Conservation (phyloP, 2,329 filamentous ascomycete genomes). For the Cladophialophora exuberans region DNA sequence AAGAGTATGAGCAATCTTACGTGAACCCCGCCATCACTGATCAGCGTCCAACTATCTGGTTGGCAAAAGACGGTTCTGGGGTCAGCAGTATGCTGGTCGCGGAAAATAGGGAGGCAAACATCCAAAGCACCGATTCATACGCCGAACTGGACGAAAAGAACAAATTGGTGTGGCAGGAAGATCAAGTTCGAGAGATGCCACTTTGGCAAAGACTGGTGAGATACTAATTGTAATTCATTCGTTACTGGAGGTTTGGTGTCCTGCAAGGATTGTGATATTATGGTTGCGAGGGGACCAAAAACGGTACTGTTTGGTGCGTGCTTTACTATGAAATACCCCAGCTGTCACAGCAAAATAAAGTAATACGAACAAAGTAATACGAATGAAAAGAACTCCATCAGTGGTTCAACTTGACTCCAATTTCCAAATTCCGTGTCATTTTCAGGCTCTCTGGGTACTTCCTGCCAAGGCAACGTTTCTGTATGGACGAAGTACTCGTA, state of each 20-base stretch:
- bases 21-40: slow-evolving; percentile 70
- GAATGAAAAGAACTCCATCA: too few species aligned
- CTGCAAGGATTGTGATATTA: too few species aligned
- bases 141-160: slow-evolving; percentile 72
- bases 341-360: too few species aligned
- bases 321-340: background rate
- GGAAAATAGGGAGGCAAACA: slow-evolving; percentile 67
- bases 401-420: too few species aligned
- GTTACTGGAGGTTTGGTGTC: background rate
- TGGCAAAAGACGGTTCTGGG: slow-evolving; percentile 74
- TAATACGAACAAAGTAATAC: too few species aligned
- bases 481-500: too few species aligned
- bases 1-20: slow-evolving; percentile 69
- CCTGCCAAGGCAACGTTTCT: too few species aligned
- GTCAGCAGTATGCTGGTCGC: slow-evolving; percentile 75
- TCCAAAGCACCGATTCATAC: slow-evolving; percentile 78
- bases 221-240: slow-evolving; percentile 9
- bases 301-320: background rate
- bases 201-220: slow-evolving; percentile 26
- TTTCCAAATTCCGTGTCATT: too few species aligned
- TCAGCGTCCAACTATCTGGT: slow-evolving; percentile 72
- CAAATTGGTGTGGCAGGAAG: slow-evolving; percentile 64
- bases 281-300: background rate
- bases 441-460: too few species aligned
- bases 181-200: slow-evolving; percentile 39